These are phyloP conservation scores for Pleodorina starrii DNA, from an alignment of 139 green algal genomes.

Conservation along the genomic window DNA sequence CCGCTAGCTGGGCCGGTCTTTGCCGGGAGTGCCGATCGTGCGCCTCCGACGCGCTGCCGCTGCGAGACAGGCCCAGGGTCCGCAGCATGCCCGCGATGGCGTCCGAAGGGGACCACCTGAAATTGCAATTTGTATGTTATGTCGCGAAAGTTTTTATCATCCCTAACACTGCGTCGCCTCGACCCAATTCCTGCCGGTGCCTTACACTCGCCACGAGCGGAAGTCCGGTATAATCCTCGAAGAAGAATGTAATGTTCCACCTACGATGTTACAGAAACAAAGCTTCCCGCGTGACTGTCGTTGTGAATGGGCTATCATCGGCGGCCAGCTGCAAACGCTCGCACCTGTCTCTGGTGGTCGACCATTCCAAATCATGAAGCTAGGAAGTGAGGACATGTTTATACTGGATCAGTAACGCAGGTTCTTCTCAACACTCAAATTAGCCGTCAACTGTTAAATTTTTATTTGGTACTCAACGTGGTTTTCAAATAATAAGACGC, in stretches of 20 bases:
- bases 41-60: neutral
- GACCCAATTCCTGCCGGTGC: no score
- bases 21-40: neutral
- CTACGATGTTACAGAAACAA: neutral
- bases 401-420: neutral
- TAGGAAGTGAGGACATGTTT: neutral
- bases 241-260: neutral
- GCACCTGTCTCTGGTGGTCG: neutral
- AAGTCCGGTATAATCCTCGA: neutral
- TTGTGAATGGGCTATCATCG: neutral
- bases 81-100: neutral
- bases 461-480: neutral
- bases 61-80: neutral
- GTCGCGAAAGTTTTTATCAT: no score
- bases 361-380: neutral
- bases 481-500: no score
- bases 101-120: neutral
- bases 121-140: neutral
- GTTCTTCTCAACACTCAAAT: neutral
- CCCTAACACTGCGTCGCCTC: no score
- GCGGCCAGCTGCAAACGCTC: neutral
- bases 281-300: neutral
- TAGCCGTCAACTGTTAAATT: neutral
- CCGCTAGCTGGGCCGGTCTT: neutral
- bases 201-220: neutral